Conservation (phyloP, 495 filamentous ascomycete species). For the Amorphotheca resinae region DNA sequence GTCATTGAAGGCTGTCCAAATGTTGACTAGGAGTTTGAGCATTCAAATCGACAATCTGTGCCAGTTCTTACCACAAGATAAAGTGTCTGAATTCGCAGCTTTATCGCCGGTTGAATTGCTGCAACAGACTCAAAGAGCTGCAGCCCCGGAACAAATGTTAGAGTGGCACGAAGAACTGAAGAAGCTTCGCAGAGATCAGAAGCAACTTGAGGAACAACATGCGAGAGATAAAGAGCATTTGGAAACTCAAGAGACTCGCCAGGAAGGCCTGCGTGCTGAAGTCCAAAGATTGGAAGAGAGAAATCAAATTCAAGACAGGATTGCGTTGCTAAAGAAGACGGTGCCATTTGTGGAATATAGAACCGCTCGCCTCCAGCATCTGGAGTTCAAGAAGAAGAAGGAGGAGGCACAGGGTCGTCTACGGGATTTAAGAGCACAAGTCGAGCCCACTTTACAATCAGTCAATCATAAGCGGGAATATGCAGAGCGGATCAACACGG, state of each 20-base stretch:
- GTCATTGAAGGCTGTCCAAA: constrained; percentile 45
- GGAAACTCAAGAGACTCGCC: constrained; percentile 53
- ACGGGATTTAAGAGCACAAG: constrained; percentile 41
- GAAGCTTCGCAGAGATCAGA: constrained; percentile 54
- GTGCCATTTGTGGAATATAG: constrained; percentile 55
- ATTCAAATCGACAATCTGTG: constrained; percentile 98
- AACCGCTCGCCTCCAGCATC: constrained; percentile 22
- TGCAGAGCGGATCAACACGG: constrained; percentile 23
- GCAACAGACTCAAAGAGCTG: constrained; percentile 72
- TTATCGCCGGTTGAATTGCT: constrained; percentile 79
- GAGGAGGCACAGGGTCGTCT: constrained; percentile 39
- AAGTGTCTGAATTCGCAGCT: constrained; percentile 86
- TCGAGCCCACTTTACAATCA: constrained; percentile 54
- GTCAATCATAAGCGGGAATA: constrained; percentile 58
- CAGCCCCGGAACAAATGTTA: constrained; percentile 67
- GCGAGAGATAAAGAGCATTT: constrained; percentile 48
- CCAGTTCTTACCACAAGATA: constrained; percentile 94
- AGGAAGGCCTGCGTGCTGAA: constrained; percentile 66
- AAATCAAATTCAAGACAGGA: constrained; percentile 47
- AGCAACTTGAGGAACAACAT: constrained; percentile 45
- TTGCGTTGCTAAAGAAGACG: constrained; percentile 52
- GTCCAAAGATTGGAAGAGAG: constrained; percentile 74
- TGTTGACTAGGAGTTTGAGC: constrained; percentile 51
- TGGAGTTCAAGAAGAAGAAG: constrained; percentile 32
- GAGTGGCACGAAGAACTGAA: constrained; percentile 68